These are phyloP conservation scores for Ceratobasidium sp. DNA, from an alignment of 1,284 basidiomycete genomes.

Conservation along the genomic window DNA sequence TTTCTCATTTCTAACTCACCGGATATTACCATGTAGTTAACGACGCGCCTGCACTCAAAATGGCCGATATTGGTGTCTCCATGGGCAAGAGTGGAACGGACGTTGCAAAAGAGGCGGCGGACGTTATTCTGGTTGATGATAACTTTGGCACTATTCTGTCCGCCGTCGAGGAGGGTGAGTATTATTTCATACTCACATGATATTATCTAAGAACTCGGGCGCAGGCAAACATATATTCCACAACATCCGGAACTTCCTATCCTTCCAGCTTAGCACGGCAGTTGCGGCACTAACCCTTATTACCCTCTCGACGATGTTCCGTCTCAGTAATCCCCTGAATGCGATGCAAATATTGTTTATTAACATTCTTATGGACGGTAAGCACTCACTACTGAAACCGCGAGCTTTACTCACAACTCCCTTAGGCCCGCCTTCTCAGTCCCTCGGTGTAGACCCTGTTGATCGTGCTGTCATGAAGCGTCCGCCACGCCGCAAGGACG, in stretches of 20 bases:
- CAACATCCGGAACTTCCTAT: conserved; percentile 98
- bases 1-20: conserved; percentile 1
- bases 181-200: background rate
- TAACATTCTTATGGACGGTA: conserved; percentile 98
- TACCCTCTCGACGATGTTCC: conserved; percentile 91
- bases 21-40: conserved; percentile 74
- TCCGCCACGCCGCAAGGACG: conserved; percentile 90
- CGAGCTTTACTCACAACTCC: conserved; percentile 17
- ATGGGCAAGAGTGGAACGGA: conserved; percentile 99
- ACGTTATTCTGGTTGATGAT: conserved; percentile 97
- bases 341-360: conserved; percentile 99
- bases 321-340: conserved; percentile 92
- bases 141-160: conserved; percentile 96
- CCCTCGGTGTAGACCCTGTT: conserved; percentile 95
- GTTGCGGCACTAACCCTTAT: conserved; percentile 96
- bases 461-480: conserved; percentile 90
- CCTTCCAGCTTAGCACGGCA: conserved; percentile 97
- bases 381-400: conserved; percentile 52
- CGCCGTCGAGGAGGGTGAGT: conserved; percentile 92
- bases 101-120: conserved; percentile 97
- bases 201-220: conserved; percentile 23
- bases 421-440: conserved; percentile 94
- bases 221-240: conserved; percentile 96
- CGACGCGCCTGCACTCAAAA: conserved; percentile 95
- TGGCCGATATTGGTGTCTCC: conserved; percentile 97